Base-by-base conservation (phyloP, 2,329 filamentous ascomycete genomes). In the Alternaria rosae region DNA sequence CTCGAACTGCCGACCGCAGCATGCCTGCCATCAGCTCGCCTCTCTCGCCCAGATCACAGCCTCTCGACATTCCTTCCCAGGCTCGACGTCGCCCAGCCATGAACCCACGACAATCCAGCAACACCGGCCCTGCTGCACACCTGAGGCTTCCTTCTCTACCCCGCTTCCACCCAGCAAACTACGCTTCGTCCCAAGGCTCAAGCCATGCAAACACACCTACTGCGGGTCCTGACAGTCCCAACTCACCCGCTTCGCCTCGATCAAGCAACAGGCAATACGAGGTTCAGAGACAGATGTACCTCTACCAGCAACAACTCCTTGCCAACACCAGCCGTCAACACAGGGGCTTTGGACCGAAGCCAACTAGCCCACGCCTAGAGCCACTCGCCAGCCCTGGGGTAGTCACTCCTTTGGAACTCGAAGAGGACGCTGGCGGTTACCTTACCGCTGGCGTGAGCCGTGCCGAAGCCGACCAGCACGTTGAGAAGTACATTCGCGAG, bases 101-200 rank as follows among this genome's bases (percentile, higher is more conserved):
- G 54, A 71, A 79, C 38, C 54, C 70, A 58, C 78, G 74, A 51
- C 76, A 78, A 48, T 76, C 77, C 13, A 77, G 77, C 45, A 70
- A 62, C 60, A 73, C 74, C 43, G 74, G 75, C 52, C 76, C 75
- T 28, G 70, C 76, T 51, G 74, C 71, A 26, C 76, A 79, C 25
- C 74, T 85, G 35, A 81, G 81, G 57, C 74, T 85, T 13, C 82
- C 83, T n/a, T 81, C 80, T 2, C 76, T 86, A 42, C 84, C 84
- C 45, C 80, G 82, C 60, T 85, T 84, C 76, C 84, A 86, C 62
- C 84, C 84, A 7, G 83, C 84, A 64, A 85, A 85, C 73, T 85
- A 82, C 69, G 79, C 82, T 10, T 74, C 74, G 0, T 81, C 79
- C 35, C 68, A 77, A 48, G 72, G 74, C 47, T 78, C 78, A 13